Evolutionary conservation across 2,329 filamentous ascomycete genomes (phyloP).

Genomic region (Emergomyces pasteurianus): DNA sequence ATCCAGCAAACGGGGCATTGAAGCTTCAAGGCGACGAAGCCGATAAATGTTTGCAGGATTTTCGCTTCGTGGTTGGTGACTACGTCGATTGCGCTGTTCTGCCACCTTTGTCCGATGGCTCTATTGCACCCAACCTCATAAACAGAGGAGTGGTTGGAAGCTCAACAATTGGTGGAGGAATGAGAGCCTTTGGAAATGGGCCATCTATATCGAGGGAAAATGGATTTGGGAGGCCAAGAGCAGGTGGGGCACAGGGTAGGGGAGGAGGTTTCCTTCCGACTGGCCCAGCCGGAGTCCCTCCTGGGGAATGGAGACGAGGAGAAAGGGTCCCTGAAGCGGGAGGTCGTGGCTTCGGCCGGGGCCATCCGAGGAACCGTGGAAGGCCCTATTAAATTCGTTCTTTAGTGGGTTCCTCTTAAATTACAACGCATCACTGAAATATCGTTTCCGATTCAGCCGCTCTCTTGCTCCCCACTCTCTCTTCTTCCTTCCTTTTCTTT

Average conservation of each 20-base stretch:
- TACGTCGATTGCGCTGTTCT: conserved; percentile 74
- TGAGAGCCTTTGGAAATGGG: conserved; percentile 23
- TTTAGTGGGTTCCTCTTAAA: background rate
- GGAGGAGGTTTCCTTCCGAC: conserved; percentile 27
- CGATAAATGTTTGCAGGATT: conserved; percentile 62
- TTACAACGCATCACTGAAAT: background rate
- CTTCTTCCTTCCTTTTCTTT: background rate
- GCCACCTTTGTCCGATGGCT: conserved; percentile 61
- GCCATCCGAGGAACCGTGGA: conserved; percentile 27
- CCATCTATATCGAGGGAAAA: conserved; percentile 27
- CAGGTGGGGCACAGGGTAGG: conserved; percentile 29
- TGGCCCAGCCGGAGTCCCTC: conserved; percentile 28
- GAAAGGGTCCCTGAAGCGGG: conserved; percentile 33
- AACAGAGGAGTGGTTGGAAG: conserved; percentile 37
- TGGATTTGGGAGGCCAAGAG: conserved; percentile 31
- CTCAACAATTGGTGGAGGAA: conserved; percentile 28
- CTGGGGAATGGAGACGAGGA: conserved; percentile 39
- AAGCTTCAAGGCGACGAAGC: conserved; percentile 47
- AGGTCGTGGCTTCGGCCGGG: conserved; percentile 28
- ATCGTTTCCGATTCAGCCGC: background rate
- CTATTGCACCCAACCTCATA: conserved; percentile 52
- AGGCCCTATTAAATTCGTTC: conserved; percentile 22
- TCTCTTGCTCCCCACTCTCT: background rate
- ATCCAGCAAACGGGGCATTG: conserved; percentile 24
- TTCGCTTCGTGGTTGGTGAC: conserved; percentile 77